Base-by-base conservation (phyloP, 306 rosid genomes). In the Fragaria nilgerrensis region DNA sequence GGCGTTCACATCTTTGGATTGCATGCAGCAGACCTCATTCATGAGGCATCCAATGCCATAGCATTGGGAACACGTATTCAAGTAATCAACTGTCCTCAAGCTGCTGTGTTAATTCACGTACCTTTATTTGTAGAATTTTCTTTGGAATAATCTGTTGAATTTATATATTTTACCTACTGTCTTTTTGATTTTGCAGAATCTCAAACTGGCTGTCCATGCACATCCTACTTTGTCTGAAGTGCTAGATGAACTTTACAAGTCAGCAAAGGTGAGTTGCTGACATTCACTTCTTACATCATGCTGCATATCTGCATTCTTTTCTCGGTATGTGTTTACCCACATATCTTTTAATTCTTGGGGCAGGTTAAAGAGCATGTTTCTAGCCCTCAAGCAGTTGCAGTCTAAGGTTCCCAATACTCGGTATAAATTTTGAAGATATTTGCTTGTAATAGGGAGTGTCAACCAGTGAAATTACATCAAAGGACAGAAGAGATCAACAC, bases 11-110 rank as follows among this genome's bases (percentile, higher is more conserved):
- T 95, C 75, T 92, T 95, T 62, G 99, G 99, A 80, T 83, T 95
- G 89, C 99, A 95, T 70, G 99, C 99, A n/a, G 99, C 99, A 29
- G 99, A 95, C 85, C 99, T 95, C 75, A 95, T 95, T 72, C 99
- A 95, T 15, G 99, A 95, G 90, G 99, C 97, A 73, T 95, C 99
- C 68, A 95, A 95, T 68, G 97, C 97, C 45, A 92, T 95, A 44
- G 97, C 97, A 53, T 78, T 95, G 68, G 96, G 96, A 68, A 92
- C 97, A 48, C 90, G 92, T 39, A 88, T 95, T 86, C 97, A 92
- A 88, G 97, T 92, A 65, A 80, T 45, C 62, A 34, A 22, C 41
- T 10, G 37, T 43, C 34, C 70, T 59, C 19, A 58, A 41, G 69
- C 29, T 59, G 43, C 15, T 23, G 25, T 58, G 68, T 41, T 25